Percentiles rank a stretch among this genome's conserved stretches.
phyloP scores from a whole-genome alignment of 495 filamentous ascomycete genomes.

The Hypoxylon subgilvum region DNA sequence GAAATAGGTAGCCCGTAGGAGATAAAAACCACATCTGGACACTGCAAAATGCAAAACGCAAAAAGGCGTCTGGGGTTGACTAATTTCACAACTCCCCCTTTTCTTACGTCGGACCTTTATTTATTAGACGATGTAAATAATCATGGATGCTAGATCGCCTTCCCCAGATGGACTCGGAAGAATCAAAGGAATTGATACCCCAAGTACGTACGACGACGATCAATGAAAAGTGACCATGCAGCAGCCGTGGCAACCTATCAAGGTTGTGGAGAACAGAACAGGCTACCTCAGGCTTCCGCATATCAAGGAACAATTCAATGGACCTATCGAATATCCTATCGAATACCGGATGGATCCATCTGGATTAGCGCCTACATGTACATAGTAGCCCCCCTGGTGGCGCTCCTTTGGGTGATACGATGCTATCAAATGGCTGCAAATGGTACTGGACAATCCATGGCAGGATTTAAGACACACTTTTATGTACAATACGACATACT shows the following conservation, averaged over 20 bases:
- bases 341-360: not conserved
- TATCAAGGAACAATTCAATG: slow-evolving; percentile 7
- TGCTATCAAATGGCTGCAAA: no score
- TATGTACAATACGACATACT: no score
- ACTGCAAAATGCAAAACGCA: slow-evolving; percentile 12
- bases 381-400: no score
- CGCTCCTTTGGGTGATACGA: no score
- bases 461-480: no score
- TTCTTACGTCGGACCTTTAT: slow-evolving; percentile 9
- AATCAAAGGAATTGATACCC: slow-evolving; percentile 31
- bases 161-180: slow-evolving; percentile 34
- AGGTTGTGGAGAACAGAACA: slow-evolving; percentile 17
- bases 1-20: no score
- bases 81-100: slow-evolving; percentile 5
- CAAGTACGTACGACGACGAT: slow-evolving; percentile 6
- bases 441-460: no score
- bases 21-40: slow-evolving; percentile 9
- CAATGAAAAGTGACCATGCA: slow-evolving; percentile 9
- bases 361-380: not conserved
- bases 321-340: not conserved
- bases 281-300: no score
- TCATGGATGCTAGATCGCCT: slow-evolving; percentile 23
- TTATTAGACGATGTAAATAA: slow-evolving; percentile 23
- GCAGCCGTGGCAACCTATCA: not conserved
- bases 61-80: slow-evolving; percentile 3